Conservation (phyloP, 305 asterid genomes). For the Fraxinus ornus region DNA sequence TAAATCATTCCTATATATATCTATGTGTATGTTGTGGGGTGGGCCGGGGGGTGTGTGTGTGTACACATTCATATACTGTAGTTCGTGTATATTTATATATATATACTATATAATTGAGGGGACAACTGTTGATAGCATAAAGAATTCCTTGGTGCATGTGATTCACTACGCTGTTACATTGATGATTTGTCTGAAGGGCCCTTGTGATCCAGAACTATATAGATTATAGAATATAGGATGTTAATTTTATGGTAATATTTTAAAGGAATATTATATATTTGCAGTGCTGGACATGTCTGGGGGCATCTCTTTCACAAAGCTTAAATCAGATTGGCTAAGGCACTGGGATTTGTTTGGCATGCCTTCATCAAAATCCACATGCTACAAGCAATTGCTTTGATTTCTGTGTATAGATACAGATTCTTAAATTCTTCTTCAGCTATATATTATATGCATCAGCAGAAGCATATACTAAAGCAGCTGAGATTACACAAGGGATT, state of each 20-base stretch:
- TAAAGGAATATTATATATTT: neutral
- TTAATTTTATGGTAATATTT: neutral
- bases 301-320: constrained; percentile 43
- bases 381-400: constrained; percentile 57
- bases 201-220: constrained; percentile 34
- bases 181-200: constrained; percentile 35
- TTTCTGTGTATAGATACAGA: constrained; percentile 50
- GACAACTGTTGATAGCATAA: constrained; percentile 26
- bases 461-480: constrained; percentile 31
- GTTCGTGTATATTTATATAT: neutral
- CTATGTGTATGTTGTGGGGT: too few relatives aligned
- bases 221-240: constrained; percentile 16
- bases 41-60: too few relatives aligned
- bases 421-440: constrained; percentile 42
- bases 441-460: neutral
- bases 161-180: constrained; percentile 41
- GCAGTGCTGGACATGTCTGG: constrained; percentile 18
- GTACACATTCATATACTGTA: neutral
- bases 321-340: constrained; percentile 46
- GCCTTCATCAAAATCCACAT: constrained; percentile 37
- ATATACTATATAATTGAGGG: constrained; percentile 14
- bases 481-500: constrained; percentile 13
- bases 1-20: too few relatives aligned
- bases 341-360: constrained; percentile 81
- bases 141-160: constrained; percentile 49